Percentiles rank a stretch among this genome's conserved stretches.
Conservation (phyloP, 495 filamentous ascomycete species). For the Cudoniella acicularis region DNA sequence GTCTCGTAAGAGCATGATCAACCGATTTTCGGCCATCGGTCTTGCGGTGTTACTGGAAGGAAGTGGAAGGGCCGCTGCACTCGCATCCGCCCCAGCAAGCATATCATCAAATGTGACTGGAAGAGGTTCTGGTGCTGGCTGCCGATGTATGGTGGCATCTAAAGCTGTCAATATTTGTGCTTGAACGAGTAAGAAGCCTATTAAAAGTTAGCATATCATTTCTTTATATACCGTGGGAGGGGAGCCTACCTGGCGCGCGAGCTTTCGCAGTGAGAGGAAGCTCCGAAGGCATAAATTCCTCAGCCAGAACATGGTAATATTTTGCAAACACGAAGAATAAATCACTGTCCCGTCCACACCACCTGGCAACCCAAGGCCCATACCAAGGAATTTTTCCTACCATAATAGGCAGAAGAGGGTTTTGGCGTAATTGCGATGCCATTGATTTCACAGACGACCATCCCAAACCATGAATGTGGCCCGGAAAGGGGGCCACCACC, state of each 20-base stretch:
- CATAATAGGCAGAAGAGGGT: constrained; percentile 63
- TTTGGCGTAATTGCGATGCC: constrained; percentile 61
- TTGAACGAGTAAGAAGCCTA: constrained; percentile 69
- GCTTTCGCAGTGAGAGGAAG: constrained; percentile 56
- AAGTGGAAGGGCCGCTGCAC: constrained; percentile 62
- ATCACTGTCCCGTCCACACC: constrained; percentile 88
- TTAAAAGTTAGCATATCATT: not conserved
- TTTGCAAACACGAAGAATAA: constrained; percentile 93
- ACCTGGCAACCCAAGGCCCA: constrained; percentile 80
- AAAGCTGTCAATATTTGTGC: constrained; percentile 79
- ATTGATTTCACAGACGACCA: constrained; percentile 65
- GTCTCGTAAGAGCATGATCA: constrained; percentile 84
- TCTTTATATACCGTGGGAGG: not conserved
- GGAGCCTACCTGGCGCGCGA: constrained; percentile 63
- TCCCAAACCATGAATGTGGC: constrained; percentile 62
- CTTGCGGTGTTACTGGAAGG: constrained; percentile 65
- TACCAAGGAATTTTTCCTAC: constrained; percentile 76
- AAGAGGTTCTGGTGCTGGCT: constrained; percentile 52
- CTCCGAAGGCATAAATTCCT: constrained; percentile 71
- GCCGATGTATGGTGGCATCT: constrained; percentile 81
- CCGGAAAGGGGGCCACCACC: constrained; percentile 70
- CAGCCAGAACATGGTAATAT: constrained; percentile 78
- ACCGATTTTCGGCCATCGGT: constrained; percentile 86
- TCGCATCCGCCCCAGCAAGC: constrained; percentile 67
- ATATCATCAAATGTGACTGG: constrained; percentile 75